Conservation (phyloP, 768 basidiomycete species). For the Mycena pura region DNA sequence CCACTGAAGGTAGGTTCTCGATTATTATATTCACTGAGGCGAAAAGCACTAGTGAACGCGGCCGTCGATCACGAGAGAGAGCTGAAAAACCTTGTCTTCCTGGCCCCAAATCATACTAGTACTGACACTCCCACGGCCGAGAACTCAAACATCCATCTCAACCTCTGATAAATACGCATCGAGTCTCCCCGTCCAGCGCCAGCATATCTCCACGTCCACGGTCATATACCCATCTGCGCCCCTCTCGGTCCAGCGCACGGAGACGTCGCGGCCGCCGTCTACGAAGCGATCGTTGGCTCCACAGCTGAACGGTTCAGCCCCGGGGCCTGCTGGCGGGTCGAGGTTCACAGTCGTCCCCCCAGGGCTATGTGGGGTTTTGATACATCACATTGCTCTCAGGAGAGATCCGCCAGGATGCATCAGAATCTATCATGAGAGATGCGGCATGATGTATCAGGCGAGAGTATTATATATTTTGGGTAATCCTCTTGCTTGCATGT, state of each 20-base stretch:
- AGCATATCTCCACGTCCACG: conserved; percentile 1
- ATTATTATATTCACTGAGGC: background rate
- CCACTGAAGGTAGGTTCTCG: background rate
- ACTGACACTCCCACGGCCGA: background rate
- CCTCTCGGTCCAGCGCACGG: conserved; percentile 3
- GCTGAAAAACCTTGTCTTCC: background rate
- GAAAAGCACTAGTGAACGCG: background rate
- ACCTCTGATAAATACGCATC: conserved; percentile 9
- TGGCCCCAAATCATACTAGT: background rate
- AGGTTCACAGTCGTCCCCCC: conserved; percentile 7
- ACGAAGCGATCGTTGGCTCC: conserved; percentile 4
- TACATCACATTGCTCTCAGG: too few relatives aligned
- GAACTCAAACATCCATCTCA: conserved; percentile 8
- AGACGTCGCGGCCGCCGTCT: conserved; percentile 4
- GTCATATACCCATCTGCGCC: conserved; percentile 7
- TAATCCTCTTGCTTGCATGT: too few relatives aligned
- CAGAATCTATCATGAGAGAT: too few relatives aligned
- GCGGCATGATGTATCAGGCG: too few relatives aligned
- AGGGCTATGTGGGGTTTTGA: too few relatives aligned
- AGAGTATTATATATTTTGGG: too few relatives aligned
- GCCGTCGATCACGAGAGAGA: background rate
- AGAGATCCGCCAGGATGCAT: too few relatives aligned
- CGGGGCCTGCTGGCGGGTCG: conserved; percentile 4
- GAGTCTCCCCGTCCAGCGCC: conserved; percentile 6
- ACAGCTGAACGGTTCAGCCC: conserved; percentile 1